Percentiles rank a stretch among this genome's conserved stretches.
Conservation (phyloP, 148 eudicot genomes). For the Gaultheria prostrata region DNA sequence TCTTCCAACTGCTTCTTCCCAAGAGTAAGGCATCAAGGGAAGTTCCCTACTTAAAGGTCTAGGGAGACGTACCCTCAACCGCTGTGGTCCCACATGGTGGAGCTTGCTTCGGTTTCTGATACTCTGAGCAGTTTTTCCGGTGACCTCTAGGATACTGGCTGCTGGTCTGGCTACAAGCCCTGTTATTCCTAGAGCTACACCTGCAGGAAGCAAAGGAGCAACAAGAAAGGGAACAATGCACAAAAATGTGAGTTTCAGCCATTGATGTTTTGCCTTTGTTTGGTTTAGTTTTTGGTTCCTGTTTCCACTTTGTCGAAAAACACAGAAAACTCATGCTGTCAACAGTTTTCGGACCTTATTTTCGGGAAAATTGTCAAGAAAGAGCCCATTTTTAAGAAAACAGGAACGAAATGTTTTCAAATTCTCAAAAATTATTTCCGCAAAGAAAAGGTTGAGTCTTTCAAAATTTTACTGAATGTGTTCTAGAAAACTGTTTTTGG, state of each 20-base stretch:
- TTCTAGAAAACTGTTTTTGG: background rate
- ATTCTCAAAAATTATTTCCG: background rate
- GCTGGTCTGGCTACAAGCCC: conserved; percentile 98
- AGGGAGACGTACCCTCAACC: conserved; percentile 79
- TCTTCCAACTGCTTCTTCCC: conserved; percentile 92
- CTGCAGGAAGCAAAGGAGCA: conserved; percentile 36
- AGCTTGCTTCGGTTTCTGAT: conserved; percentile 86
- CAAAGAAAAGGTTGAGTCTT: background rate
- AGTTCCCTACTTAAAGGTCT: conserved; percentile 66
- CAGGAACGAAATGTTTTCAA: background rate
- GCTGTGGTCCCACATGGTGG: conserved; percentile 55
- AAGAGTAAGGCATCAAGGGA: conserved; percentile 75
- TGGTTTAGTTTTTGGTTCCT: background rate
- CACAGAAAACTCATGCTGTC: background rate
- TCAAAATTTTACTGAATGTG: background rate
- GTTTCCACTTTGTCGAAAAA: background rate
- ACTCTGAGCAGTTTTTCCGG: conserved; percentile 94
- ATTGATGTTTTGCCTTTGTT: background rate
- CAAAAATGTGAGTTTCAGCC: background rate
- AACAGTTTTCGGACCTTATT: background rate
- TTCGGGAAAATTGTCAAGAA: background rate
- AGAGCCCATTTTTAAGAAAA: background rate
- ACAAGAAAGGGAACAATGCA: background rate
- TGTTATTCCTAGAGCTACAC: conserved; percentile 88
- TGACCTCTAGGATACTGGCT: conserved; percentile 92